Percentiles rank a stretch among this genome's conserved stretches.
These are phyloP conservation scores for Naematelia aurantialba DNA, from an alignment of 768 basidiomycete species.

Conservation along the genomic window DNA sequence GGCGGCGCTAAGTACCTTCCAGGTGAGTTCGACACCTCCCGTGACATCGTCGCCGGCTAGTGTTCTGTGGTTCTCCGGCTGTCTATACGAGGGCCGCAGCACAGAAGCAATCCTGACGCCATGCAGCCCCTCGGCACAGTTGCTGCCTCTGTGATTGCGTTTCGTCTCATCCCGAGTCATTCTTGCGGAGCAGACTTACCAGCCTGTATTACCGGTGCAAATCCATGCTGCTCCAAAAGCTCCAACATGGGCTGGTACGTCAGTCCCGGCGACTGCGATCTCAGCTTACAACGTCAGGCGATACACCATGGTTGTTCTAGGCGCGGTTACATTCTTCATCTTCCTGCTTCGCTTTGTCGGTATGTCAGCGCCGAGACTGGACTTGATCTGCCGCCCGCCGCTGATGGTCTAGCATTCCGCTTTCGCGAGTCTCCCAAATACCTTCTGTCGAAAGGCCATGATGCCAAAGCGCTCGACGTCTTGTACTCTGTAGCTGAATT, in stretches of 20 bases:
- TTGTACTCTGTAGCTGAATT: constrained; percentile 49
- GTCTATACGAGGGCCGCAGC: no score
- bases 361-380: not conserved
- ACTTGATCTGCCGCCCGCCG: not conserved
- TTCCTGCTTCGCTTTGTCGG: constrained; percentile 58
- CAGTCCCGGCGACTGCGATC: not conserved
- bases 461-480: constrained; percentile 57
- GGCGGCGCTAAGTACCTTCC: constrained; percentile 54
- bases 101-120: no score
- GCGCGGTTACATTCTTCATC: constrained; percentile 55
- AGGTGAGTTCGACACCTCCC: constrained; percentile 8
- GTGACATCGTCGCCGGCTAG: not conserved
- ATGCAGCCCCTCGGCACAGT: constrained; percentile 56
- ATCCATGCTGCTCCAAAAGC: constrained; percentile 54
- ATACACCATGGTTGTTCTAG: constrained; percentile 55
- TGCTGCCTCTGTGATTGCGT: constrained; percentile 57
- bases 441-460: constrained; percentile 59
- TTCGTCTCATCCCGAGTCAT: constrained; percentile 59
- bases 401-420: constrained; percentile 53
- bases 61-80: no score
- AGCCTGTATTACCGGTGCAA: constrained; percentile 30
- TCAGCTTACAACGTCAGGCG: constrained; percentile 46
- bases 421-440: constrained; percentile 64
- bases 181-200: constrained; percentile 52
- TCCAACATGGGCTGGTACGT: constrained; percentile 59